A percentile compares a stretch with the other conserved stretches of the same genome.
Conservation (phyloP, 176 grass and related monocot species). For the Zea luxurians region DNA sequence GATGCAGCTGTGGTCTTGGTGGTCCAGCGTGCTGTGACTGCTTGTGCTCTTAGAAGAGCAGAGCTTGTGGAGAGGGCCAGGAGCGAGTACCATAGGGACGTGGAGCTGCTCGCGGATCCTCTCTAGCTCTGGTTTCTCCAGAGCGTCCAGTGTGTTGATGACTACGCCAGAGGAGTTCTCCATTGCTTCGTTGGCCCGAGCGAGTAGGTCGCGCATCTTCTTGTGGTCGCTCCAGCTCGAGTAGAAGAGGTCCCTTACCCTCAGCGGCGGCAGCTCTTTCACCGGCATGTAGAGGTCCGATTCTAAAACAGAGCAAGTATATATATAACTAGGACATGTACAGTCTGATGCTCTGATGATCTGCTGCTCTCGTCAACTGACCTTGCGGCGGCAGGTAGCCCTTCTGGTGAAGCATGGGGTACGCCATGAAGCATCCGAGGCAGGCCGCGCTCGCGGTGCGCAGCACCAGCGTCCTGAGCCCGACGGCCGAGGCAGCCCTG, state of each 20-base stretch:
- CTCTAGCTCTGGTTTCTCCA: constrained; percentile 26
- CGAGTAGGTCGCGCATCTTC: background rate
- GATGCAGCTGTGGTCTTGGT: constrained; percentile 16
- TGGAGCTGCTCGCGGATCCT: background rate
- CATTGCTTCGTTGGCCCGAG: background rate
- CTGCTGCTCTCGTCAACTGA: background rate
- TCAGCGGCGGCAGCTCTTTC: constrained; percentile 38
- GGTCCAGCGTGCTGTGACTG: background rate
- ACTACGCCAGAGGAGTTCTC: constrained; percentile 10
- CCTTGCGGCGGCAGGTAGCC: constrained; percentile 45
- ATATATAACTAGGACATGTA: too few species aligned
- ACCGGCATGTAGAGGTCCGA: constrained; percentile 11
- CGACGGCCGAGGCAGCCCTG: background rate
- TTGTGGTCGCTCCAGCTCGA: background rate
- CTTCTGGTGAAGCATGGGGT: constrained; percentile 29
- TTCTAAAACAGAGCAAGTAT: background rate
- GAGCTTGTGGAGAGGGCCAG: constrained; percentile 46
- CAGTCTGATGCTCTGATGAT: background rate
- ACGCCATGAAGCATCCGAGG: constrained; percentile 19
- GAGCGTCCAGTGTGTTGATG: constrained; percentile 31
- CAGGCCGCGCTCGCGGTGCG: constrained; percentile 26
- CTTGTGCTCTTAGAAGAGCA: background rate
- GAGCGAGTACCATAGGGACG: background rate
- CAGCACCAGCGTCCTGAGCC: constrained; percentile 34
- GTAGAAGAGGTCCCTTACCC: constrained; percentile 35